A percentile compares a stretch with the other conserved stretches of the same genome.
These are phyloP conservation scores for Aspergillus pseudotamarii DNA, from an alignment of 2,329 filamentous ascomycete genomes.

Conservation along the genomic window DNA sequence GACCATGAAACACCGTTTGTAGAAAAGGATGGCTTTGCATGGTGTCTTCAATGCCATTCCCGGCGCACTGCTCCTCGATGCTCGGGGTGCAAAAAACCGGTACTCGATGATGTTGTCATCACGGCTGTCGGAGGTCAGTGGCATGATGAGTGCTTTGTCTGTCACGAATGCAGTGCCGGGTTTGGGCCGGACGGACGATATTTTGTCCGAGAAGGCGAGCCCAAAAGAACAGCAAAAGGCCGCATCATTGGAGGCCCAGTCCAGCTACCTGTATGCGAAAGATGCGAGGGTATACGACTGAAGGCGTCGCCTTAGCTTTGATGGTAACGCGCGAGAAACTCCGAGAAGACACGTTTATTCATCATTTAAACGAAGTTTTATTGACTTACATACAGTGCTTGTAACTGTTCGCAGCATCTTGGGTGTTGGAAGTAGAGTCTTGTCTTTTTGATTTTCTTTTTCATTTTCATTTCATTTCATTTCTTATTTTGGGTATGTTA, in stretches of 20 bases:
- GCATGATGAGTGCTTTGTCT: conserved; percentile 91
- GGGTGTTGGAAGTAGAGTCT: neutral
- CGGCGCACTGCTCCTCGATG: conserved; percentile 90
- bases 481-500: neutral
- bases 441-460: neutral
- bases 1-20: conserved; percentile 75
- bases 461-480: neutral
- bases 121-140: conserved; percentile 88
- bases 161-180: conserved; percentile 64
- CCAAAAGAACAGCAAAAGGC: conserved; percentile 48
- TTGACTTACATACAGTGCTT: neutral
- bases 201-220: conserved; percentile 61
- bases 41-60: conserved; percentile 92
- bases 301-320: conserved; percentile 52
- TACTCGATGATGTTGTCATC: conserved; percentile 88
- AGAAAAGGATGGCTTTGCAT: conserved; percentile 96
- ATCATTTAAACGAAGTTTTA: neutral
- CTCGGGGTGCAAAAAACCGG: conserved; percentile 77
- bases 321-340: neutral
- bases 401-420: neutral
- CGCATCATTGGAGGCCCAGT: conserved; percentile 50
- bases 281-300: conserved; percentile 63
- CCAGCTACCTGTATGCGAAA: conserved; percentile 64
- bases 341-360: neutral
- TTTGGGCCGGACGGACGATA: conserved; percentile 64